Evolutionary conservation across 805 yeast genomes (phyloP), one percentile per base, ranked within the genome.

Genomic region (Tetrapisispora pingtungensis): DNA sequence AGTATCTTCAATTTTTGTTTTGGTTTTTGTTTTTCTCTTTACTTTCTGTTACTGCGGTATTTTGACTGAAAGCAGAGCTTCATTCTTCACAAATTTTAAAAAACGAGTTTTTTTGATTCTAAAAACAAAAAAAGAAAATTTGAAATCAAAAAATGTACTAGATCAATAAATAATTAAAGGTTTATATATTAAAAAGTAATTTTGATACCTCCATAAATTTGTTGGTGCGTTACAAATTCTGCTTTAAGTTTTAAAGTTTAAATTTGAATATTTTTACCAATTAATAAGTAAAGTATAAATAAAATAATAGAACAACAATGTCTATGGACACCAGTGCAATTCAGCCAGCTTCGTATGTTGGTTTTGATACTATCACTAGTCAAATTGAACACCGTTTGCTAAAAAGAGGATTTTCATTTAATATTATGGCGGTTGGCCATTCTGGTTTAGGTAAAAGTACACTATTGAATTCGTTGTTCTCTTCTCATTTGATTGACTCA

Each of bases 391-490:
- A 82, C 64, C 78, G 96, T 54, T 71, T 93, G 55, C 72, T 93
- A 65, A 89, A 87, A 65, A 75, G 89, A 56, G 98, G 98, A 3
- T 93, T 93, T 68, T 90, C 87, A 61, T 84, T 93, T 68, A 93
- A 93, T 61, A 68, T 93, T 40, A 88, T 93, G 93, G 82, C 85
- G 41, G 97, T 90, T 40, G 98, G 94, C 32, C 80, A 79, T 57
- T 83, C 95, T 10, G 98, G 98, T 2, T 74, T 93, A 55, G 98
- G 98, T 46, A 93, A 93, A 66, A 78, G 95, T 44, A 93, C 98
- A 0, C 67, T 93, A 53, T 75, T 93, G 52, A 93, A 93, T 69
- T 86, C 97, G 7, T 71, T 93, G 50, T 93, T 93, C 61, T 79
- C 95, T 10, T 74, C 95, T 10, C 87, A 80, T 55, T 72, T 93